These are phyloP conservation scores for Gaeumannomyces tritici DNA, from an alignment of 2,329 filamentous ascomycete species.

Conservation along the genomic window DNA sequence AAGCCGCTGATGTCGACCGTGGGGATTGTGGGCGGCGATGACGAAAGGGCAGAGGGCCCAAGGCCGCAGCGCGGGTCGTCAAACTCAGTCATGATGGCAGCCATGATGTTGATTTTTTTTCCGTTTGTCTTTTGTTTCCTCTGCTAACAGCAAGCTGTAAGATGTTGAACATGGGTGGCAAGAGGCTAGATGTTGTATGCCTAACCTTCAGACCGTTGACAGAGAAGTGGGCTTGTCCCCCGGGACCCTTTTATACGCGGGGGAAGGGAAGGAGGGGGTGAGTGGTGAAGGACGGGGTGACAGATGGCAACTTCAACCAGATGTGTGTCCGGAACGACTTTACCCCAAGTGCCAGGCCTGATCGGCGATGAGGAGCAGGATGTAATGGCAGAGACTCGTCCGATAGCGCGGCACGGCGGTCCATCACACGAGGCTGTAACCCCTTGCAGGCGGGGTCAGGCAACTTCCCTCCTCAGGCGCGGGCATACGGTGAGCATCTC, in stretches of 20 bases:
- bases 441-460: not conserved
- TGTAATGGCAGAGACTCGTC: no score
- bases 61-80: not conserved
- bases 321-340: not conserved
- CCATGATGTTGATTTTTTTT: not conserved
- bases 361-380: no score
- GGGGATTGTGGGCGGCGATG: conserved; percentile 12
- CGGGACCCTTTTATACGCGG: not conserved
- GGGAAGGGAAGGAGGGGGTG: not conserved
- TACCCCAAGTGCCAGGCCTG: no score
- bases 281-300: not conserved
- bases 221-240: not conserved
- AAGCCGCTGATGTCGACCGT: conserved; percentile 23
- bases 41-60: not conserved
- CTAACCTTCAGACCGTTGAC: not conserved
- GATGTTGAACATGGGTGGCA: not conserved
- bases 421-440: not conserved
- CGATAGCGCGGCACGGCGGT: not conserved
- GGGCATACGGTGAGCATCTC: not conserved
- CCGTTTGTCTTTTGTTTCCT: not conserved
- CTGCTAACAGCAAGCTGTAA: not conserved
- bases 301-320: not conserved
- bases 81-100: not conserved
- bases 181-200: not conserved
- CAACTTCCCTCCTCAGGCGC: not conserved